These are phyloP conservation scores for Antitrichia curtipendula DNA, from an alignment of 225 moss, liverwort and hornwort species.

Conservation along the genomic window DNA sequence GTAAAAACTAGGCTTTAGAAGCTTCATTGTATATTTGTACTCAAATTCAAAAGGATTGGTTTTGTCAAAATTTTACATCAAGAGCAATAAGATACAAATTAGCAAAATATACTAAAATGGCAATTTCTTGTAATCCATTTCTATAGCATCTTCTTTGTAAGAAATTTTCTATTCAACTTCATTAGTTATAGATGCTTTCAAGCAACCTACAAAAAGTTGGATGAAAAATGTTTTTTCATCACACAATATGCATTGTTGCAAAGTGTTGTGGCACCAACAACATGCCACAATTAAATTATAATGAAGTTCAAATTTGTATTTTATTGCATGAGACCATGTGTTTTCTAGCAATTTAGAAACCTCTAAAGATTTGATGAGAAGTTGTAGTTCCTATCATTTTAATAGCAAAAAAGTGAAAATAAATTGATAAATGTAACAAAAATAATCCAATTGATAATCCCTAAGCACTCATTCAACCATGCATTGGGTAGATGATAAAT, in stretches of 20 bases:
- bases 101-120: no score
- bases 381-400: no score
- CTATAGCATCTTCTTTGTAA: no score
- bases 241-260: neutral
- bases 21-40: neutral
- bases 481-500: no score
- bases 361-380: no score
- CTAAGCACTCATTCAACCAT: no score
- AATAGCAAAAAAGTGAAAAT: neutral
- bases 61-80: neutral
- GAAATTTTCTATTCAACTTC: neutral
- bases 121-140: neutral
- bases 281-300: neutral
- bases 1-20: no score
- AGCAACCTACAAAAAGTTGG: neutral
- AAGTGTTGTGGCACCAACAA: accelerated
- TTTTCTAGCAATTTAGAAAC: neutral
- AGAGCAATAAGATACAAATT: neutral
- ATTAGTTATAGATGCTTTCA: neutral
- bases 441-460: no score
- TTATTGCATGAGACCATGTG: neutral
- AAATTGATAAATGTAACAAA: neutral
- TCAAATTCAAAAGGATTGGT: neutral
- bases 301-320: neutral
- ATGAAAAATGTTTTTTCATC: neutral